Percentiles rank a stretch among this genome's conserved stretches.
phyloP scores from a whole-genome alignment of 169 alveolate genomes.

The Plasmodium gonderi region DNA sequence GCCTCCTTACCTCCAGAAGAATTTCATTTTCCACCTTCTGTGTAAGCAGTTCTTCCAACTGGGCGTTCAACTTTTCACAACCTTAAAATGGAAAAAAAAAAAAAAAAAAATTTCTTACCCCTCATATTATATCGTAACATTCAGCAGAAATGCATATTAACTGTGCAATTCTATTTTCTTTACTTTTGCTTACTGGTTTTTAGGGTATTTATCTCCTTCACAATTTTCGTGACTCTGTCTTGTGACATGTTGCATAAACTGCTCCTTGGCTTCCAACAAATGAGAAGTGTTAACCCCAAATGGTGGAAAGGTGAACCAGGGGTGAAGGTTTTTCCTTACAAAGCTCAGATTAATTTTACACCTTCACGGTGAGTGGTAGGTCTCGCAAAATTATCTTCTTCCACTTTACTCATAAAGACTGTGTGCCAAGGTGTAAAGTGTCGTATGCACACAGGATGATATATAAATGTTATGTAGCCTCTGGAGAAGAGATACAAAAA shows the following conservation, averaged over 20 bases:
- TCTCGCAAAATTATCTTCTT: too few relatives aligned
- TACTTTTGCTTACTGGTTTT: slow-evolving; percentile 22
- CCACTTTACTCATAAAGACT: too few relatives aligned
- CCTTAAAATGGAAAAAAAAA: slow-evolving; percentile 26
- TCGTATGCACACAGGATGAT: too few relatives aligned
- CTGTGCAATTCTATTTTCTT: background rate
- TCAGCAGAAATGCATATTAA: too few relatives aligned
- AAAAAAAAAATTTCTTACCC: too few relatives aligned
- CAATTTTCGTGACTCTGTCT: slow-evolving; percentile 38
- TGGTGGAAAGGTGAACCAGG: background rate
- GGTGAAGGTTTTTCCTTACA: too few relatives aligned
- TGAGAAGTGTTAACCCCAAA: background rate
- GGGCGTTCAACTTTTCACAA: slow-evolving; percentile 59
- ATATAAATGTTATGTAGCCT: too few relatives aligned
- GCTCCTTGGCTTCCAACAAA: background rate
- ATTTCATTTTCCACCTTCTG: slow-evolving; percentile 72
- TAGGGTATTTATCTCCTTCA: slow-evolving; percentile 54
- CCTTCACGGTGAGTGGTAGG: too few relatives aligned
- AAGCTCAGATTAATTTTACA: too few relatives aligned
- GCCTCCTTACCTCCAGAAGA: slow-evolving; percentile 43
- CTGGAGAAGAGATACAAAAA: too few relatives aligned
- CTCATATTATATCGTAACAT: too few relatives aligned
- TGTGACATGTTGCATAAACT: slow-evolving; percentile 31
- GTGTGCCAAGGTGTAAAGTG: too few relatives aligned
- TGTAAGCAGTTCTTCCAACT: slow-evolving; percentile 56